Evolutionary conservation across 2,329 filamentous ascomycete genomes (phyloP), one percentile per base, ranked within the genome.

Genomic region (Ascochyta lentis): DNA sequence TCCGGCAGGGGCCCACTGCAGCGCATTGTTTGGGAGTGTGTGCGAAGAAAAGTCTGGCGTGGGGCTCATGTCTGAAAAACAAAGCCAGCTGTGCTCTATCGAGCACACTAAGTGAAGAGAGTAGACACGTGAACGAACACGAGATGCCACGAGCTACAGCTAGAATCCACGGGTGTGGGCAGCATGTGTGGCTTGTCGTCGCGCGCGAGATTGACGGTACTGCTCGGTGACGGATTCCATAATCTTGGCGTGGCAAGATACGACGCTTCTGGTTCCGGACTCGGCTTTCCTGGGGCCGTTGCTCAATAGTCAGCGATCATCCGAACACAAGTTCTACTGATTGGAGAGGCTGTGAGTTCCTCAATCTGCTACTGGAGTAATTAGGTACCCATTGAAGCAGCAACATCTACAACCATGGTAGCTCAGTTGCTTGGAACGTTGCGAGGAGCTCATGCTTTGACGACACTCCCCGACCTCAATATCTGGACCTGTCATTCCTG

Each of bases 61-160:
- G 65, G 67, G 67, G 63, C 3, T 64, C 65, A 4, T 69, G 64
- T 37, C 38, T 69, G 16, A 67, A 69, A 22, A 57, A 66, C 16
- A 66, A 66, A 31, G 60, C 63, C 13, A 60, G 52, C 55, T 63
- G 60, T 19, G 60, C 55, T 7, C 29, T 54, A 19, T 46, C 51
- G 0, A 44, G 58, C 22, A 50, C 49, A 4, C 38, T 69, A 33
- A 38, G 45, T 6, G 64, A 67, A 31, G 64, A 68, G 38, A 38
- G 38, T 19, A 56, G 59, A 29, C 49, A 27, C 4, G 35, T 63
- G 6, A 54, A 58, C 1, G 37, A 44, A 15, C 29, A 58, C 1
- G 61, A 61, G 13, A 50, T 63, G 50, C 66, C 63, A 2, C 31
- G 45, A 13, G 45, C 57, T 26, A 56, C 54, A 12, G 65, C 59